These are phyloP conservation scores for Bremia lactucae DNA, from an alignment of 352 stramenopile species.

Conservation along the genomic window DNA sequence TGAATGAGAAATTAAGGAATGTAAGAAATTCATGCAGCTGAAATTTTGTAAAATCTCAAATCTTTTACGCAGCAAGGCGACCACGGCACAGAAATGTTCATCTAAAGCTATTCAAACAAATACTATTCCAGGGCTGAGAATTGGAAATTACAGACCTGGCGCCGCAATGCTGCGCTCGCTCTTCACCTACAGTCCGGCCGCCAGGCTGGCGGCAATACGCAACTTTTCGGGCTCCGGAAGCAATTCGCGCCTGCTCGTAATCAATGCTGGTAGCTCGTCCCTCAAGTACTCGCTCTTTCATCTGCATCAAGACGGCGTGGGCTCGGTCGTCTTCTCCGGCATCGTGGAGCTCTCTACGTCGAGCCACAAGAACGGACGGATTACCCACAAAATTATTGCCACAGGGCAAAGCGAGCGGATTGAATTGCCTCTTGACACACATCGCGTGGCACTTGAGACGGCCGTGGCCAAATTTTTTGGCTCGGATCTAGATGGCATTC, in stretches of 20 bases:
- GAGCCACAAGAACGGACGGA: slow-evolving; percentile 43
- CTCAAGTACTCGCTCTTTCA: slow-evolving; percentile 84
- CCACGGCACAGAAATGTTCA: no score
- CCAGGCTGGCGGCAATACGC: slow-evolving; percentile 12
- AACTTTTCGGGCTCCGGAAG: slow-evolving; percentile 16
- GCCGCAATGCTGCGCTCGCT: slow-evolving; percentile 14
- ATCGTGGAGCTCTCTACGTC: slow-evolving; percentile 68
- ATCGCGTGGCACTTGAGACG: slow-evolving; percentile 51
- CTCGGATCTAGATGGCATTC: slow-evolving; percentile 39
- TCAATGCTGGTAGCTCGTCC: slow-evolving; percentile 74
- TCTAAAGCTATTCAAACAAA: no score
- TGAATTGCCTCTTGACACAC: slow-evolving; percentile 33
- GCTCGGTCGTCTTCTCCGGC: slow-evolving; percentile 50
- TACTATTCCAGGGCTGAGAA: no score
- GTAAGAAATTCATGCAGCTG: no score
- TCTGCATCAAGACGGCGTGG: slow-evolving; percentile 28
- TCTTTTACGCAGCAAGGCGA: no score
- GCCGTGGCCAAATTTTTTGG: slow-evolving; percentile 52
- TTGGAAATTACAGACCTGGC: no score
- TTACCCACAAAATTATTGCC: slow-evolving; percentile 53
- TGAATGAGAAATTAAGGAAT: no score
- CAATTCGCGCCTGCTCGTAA: slow-evolving; percentile 39
- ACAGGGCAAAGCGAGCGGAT: slow-evolving; percentile 44
- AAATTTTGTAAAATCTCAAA: no score
- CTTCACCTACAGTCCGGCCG: slow-evolving; percentile 9